Base-by-base conservation (phyloP, 2,329 filamentous ascomycete genomes). In the Cadophora gregata region DNA sequence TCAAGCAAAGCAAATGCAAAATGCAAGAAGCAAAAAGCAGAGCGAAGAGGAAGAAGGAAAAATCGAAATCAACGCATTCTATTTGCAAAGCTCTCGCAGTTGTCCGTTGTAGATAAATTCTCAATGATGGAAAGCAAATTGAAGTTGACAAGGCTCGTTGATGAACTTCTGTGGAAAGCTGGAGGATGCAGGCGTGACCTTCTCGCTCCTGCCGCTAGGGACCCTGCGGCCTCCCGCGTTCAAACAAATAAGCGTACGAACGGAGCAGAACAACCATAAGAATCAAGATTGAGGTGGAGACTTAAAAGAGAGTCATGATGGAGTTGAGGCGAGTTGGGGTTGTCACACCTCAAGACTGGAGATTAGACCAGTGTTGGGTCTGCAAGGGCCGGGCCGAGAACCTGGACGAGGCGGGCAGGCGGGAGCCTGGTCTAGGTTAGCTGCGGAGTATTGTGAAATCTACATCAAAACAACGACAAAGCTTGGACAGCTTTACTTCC, bases 351-450 rank as follows among this genome's bases (percentile, higher is more conserved):
- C n/a, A n/a, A n/a, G n/a, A n/a, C n/a, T n/a, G n/a, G n/a, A 31
- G 53, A 58, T 16, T n/a, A 16, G 38, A 19, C 14, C 53, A 4
- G 48, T 12, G 12, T 24, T 33, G 19, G 42, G 21, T 21, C 42
- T n/a, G 19, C 27, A 19, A 33, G 31, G 53, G 31, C 53, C 53
- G 53, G 31, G 31, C 53, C 53, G 53, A 38, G 53, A 47, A 42
- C 38, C 38, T 42, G 16, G 36, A 42, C 19, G 38, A 42, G 19
- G 38, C 38, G 38, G 38, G 8, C n/a, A 33, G 31, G 5, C 5
- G 31, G 31, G 31, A 42, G 42, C 42, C 42, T 21, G 14, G 42
- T 47, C 42, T 47, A n/a, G 19, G 42, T n/a, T n/a, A n/a, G n/a
- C n/a, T n/a, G n/a, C n/a, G n/a, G n/a, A n/a, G n/a, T n/a, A n/a